Conservation (phyloP, 345 rosid species). For the Corymbia maculata region DNA sequence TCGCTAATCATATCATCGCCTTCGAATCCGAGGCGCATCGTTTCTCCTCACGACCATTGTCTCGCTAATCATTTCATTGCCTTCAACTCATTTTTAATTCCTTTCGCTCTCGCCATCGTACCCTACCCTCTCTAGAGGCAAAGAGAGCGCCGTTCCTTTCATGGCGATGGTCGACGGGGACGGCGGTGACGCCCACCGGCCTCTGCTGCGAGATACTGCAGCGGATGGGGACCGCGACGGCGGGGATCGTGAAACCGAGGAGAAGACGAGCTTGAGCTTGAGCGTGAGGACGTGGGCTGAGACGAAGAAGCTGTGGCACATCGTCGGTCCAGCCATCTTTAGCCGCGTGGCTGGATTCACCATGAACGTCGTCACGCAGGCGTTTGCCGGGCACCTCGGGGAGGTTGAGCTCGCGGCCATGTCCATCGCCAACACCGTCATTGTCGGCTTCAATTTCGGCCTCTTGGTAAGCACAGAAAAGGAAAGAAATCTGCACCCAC, state of each 20-base stretch:
- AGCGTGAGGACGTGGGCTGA: conserved; percentile 32
- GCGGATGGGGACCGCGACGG: background rate
- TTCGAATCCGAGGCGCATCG: background rate
- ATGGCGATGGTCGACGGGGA: background rate
- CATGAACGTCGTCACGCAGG: conserved; percentile 32
- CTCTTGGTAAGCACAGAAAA: conserved; percentile 16
- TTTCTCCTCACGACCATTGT: background rate
- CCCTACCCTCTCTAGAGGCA: background rate
- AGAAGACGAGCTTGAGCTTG: background rate
- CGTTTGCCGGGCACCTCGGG: conserved; percentile 35
- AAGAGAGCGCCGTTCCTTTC: background rate
- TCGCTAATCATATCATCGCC: background rate
- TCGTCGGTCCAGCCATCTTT: conserved; percentile 34
- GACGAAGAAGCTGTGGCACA: conserved; percentile 32
- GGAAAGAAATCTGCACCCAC: background rate
- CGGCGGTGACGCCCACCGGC: background rate
- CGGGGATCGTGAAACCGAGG: background rate
- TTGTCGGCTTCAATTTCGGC: conserved; percentile 38
- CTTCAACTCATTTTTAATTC: background rate
- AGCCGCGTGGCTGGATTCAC: conserved; percentile 22
- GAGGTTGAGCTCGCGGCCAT: conserved; percentile 34
- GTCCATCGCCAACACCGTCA: conserved; percentile 29
- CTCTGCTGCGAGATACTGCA: background rate
- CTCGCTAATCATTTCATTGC: background rate
- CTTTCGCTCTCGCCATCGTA: background rate